A percentile compares a stretch with the other conserved stretches of the same genome.
Evolutionary conservation across 2,329 filamentous ascomycete species (phyloP).

Genomic region (Stemphylium beticola): DNA sequence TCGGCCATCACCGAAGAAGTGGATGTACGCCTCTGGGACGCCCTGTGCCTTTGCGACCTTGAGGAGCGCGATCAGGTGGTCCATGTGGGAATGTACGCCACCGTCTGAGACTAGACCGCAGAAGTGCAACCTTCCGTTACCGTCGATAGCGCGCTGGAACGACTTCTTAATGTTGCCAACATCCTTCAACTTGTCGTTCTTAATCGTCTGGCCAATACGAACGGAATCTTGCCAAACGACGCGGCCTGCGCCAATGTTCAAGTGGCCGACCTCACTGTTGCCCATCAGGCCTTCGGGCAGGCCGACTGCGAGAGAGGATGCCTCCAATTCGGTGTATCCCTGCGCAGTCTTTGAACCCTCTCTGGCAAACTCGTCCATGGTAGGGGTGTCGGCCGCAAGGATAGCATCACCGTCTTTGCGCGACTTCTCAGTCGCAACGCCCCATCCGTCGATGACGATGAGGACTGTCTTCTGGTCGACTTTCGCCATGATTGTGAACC

Average conservation of each 20-base stretch:
- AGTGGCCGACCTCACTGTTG: constrained; percentile 96
- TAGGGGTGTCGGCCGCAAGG: constrained; percentile 86
- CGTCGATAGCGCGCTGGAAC: constrained; percentile 80
- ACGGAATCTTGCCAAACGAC: constrained; percentile 98
- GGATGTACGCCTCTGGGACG: constrained; percentile 92
- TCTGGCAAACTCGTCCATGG: constrained; percentile 85
- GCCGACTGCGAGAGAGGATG: constrained; percentile 93
- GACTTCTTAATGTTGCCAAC: constrained; percentile 78
- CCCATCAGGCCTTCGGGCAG: constrained; percentile 98
- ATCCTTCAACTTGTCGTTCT: constrained; percentile 79
- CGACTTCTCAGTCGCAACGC: constrained; percentile 79
- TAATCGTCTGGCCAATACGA: constrained; percentile 91
- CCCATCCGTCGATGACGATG: constrained; percentile 99
- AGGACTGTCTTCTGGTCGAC: constrained; percentile 74
- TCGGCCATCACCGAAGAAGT: constrained; percentile 98
- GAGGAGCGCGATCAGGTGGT: constrained; percentile 86
- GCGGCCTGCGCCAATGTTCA: constrained; percentile 97
- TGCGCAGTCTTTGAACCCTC: constrained; percentile 73
- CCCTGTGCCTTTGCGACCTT: constrained; percentile 87
- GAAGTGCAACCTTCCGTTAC: constrained; percentile 90
- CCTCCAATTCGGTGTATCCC: constrained; percentile 91
- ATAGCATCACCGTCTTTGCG: constrained; percentile 94
- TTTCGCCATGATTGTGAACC: constrained; percentile 62
- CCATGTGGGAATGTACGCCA: constrained; percentile 96
- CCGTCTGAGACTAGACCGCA: constrained; percentile 93